Evolutionary conservation across 140 eudicot genomes (phyloP).

Genomic region (Stevia rebaudiana): DNA sequence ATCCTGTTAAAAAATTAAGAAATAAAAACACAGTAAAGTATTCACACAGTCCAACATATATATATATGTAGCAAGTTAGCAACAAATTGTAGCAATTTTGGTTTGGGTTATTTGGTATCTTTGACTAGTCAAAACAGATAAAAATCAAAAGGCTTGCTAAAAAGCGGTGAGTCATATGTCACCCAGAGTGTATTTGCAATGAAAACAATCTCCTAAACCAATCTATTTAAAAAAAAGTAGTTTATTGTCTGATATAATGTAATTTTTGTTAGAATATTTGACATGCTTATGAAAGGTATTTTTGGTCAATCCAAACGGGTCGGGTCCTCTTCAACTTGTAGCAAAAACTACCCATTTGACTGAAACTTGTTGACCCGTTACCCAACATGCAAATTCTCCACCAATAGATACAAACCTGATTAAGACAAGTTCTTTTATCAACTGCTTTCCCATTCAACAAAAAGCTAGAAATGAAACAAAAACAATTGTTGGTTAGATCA

Average conservation of each 20-base stretch:
- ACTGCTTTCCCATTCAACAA: conserved; percentile 72
- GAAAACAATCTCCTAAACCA: not conserved
- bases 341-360: not conserved
- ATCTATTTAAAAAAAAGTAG: not conserved
- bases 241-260: not conserved
- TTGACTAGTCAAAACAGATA: not conserved
- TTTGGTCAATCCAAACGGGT: not conserved
- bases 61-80: conserved; percentile 1
- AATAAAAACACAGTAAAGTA: not conserved
- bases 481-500: conserved; percentile 16
- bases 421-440: conserved; percentile 45
- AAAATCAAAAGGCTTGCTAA: not conserved
- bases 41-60: not conserved
- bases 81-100: not conserved
- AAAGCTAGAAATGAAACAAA: conserved; percentile 38
- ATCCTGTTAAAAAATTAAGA: conserved; percentile 40
- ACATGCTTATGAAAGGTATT: not conserved
- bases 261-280: not conserved
- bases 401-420: conserved; percentile 42
- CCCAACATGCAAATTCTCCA: conserved; percentile 9
- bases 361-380: not conserved
- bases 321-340: not conserved
- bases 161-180: not conserved
- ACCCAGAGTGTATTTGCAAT: not conserved
- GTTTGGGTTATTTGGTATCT: not conserved